Conservation (phyloP, 768 basidiomycete genomes). For the Tylopilus plumbeoviolaceoides region DNA sequence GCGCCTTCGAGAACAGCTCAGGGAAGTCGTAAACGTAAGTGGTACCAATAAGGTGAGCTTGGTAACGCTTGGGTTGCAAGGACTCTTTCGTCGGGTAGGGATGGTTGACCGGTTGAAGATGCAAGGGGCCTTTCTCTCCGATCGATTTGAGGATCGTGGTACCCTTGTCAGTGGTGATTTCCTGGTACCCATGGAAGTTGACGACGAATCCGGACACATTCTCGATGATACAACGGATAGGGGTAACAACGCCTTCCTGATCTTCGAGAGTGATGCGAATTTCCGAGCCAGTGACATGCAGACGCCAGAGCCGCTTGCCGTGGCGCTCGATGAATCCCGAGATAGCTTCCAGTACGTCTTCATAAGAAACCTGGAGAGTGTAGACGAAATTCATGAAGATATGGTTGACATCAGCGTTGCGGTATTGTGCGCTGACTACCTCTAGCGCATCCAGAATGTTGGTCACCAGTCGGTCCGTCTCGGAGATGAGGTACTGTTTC, state of each 20-base stretch:
- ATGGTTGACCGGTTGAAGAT: conserved; percentile 91
- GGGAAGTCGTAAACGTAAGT: conserved; percentile 99
- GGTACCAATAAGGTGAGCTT: conserved; percentile 96
- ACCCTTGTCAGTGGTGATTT: conserved; percentile 94
- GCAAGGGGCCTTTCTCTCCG: conserved; percentile 94
- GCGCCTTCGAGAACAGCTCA: conserved; percentile 95
- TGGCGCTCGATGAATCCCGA: conserved; percentile 99
- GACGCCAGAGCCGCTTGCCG: conserved; percentile 95
- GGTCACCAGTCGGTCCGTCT: conserved; percentile 95
- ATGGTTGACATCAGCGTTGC: conserved; percentile 96
- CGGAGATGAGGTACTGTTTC: conserved; percentile 97
- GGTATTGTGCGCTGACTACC: conserved; percentile 83
- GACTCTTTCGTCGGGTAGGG: conserved; percentile 97
- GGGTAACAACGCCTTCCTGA: conserved; percentile 88
- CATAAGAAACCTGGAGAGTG: conserved; percentile 91
- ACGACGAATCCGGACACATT: conserved; percentile 99
- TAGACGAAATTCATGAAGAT: conserved; percentile 99
- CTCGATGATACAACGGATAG: conserved; percentile 97
- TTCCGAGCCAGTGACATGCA: conserved; percentile 97
- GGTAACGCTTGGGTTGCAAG: conserved; percentile 96
- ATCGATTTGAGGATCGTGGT: conserved; percentile 96
- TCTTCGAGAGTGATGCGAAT: conserved; percentile 95
- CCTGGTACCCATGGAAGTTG: conserved; percentile 97
- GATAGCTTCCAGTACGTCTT: conserved; percentile 94
- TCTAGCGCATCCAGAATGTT: conserved; percentile 93